Conservation (phyloP, 1,139 yeast genomes). For the Blastobotrys indianensis region DNA sequence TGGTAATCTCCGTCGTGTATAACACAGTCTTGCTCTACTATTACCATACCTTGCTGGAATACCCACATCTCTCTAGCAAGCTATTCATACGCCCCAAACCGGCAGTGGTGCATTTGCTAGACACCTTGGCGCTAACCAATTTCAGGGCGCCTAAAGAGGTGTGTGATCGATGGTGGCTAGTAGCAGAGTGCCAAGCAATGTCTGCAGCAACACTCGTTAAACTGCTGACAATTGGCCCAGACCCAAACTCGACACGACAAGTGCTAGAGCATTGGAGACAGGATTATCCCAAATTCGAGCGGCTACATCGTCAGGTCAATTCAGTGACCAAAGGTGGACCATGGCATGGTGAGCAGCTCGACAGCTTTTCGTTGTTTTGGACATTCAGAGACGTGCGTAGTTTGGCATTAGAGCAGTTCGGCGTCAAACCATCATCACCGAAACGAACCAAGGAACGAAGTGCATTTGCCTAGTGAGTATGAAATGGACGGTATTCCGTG, state of each 20-base stretch:
- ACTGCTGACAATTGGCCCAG: not conserved
- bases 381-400: constrained; percentile 4
- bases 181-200: constrained; percentile 6
- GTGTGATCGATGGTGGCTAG: constrained; percentile 7
- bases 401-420: constrained; percentile 1
- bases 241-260: not conserved
- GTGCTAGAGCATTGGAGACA: constrained; percentile 4
- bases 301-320: not conserved
- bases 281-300: not conserved
- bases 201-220: constrained; percentile 1
- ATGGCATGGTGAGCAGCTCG: constrained; percentile 5
- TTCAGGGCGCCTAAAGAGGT: not conserved
- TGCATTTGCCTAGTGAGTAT: no score
- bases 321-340: constrained; percentile 3
- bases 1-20: constrained; percentile 3
- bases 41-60: not conserved
- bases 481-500: no score
- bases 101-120: constrained; percentile 5
- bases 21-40: constrained; percentile 5
- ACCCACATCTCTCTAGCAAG: not conserved
- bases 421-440: no score
- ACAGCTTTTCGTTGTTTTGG: constrained; percentile 10
- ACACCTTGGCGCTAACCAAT: constrained; percentile 7
- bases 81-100: not conserved
- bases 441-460: no score